phyloP scores from a whole-genome alignment of 306 rosid species.

The Lathyrus tuberosus region DNA sequence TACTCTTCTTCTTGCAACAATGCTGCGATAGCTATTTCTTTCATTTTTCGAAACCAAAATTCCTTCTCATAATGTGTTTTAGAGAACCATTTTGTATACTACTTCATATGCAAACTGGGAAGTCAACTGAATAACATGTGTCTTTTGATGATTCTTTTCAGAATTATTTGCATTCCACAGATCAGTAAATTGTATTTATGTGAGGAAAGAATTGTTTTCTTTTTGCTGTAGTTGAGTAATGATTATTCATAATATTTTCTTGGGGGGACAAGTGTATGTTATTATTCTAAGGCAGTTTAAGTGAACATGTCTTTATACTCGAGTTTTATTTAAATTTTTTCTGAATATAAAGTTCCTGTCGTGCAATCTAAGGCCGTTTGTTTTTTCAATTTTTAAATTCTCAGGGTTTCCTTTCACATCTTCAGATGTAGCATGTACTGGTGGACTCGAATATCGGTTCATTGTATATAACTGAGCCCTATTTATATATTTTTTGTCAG shows the following conservation, averaged over 20 bases:
- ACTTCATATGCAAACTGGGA: conserved; percentile 15
- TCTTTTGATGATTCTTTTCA: conserved; percentile 14
- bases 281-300: neutral
- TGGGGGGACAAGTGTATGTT: neutral
- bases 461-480: conserved; percentile 36
- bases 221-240: neutral
- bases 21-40: neutral
- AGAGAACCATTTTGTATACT: conserved; percentile 16
- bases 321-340: neutral
- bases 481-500: conserved; percentile 54
- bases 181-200: conserved; percentile 19
- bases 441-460: conserved; percentile 27
- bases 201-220: conserved; percentile 14
- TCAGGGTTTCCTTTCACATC: conserved; percentile 13
- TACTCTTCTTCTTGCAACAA: neutral
- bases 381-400: conserved; percentile 8
- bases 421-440: conserved; percentile 16
- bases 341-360: neutral
- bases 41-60: conserved; percentile 21
- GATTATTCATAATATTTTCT: conserved; percentile 16
- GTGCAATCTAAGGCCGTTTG: conserved; percentile 6
- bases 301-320: neutral
- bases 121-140: conserved; percentile 8
- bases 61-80: conserved; percentile 18
- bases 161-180: conserved; percentile 19